Percentiles rank a stretch among this genome's conserved stretches.
Conservation (phyloP, 2,329 filamentous ascomycete genomes). For the Didymella pinodella region DNA sequence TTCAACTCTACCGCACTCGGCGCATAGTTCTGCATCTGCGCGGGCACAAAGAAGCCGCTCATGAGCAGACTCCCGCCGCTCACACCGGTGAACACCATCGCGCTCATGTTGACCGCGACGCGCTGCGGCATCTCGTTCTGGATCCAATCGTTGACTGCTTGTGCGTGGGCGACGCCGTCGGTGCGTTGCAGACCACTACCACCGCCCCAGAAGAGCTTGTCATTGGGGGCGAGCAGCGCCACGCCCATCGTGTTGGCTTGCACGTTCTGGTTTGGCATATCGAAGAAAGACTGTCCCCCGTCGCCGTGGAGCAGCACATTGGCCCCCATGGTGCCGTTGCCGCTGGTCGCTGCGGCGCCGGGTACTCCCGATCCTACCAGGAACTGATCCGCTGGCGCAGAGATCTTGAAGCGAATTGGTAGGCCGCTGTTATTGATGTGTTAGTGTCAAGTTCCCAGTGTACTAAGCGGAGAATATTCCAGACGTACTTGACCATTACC, state of each 20-base stretch:
- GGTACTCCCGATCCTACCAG: constrained; percentile 58
- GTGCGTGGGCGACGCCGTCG: constrained; percentile 63
- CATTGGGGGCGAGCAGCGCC: constrained; percentile 62
- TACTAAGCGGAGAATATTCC: too few species aligned
- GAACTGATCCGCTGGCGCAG: constrained; percentile 63
- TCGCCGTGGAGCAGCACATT: constrained; percentile 69
- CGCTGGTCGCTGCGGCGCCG: constrained; percentile 53
- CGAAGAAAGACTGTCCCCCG: constrained; percentile 66
- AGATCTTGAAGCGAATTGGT: constrained; percentile 64
- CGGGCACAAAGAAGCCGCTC: constrained; percentile 65
- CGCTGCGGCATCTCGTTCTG: constrained; percentile 60
- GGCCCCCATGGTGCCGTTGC: constrained; percentile 52
- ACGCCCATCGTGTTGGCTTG: constrained; percentile 62
- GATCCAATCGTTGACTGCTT: constrained; percentile 64
- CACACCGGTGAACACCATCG: constrained; percentile 67
- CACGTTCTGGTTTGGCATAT: constrained; percentile 64
- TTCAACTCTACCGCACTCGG: constrained; percentile 63
- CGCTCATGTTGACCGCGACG: constrained; percentile 61
- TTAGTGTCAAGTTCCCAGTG: background rate
- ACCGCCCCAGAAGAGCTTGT: constrained; percentile 66
- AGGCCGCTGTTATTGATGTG: constrained; percentile 54
- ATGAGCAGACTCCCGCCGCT: constrained; percentile 64
- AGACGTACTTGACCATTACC: constrained; percentile 52
- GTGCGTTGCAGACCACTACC: constrained; percentile 61
- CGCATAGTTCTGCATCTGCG: constrained; percentile 61